Base-by-base conservation (phyloP, 805 yeast species). In the Candida suzukii region DNA sequence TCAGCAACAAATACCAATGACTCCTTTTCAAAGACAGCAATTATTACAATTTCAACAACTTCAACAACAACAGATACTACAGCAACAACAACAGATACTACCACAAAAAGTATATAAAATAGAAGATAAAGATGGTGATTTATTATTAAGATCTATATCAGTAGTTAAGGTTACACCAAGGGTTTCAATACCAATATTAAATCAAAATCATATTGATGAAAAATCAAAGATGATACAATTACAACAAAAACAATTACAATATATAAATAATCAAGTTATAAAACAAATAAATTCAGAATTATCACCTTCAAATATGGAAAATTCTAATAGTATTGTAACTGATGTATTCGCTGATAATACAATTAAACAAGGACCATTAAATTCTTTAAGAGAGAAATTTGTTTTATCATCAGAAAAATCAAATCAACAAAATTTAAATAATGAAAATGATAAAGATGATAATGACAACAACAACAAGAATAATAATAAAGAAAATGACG, bases 31-130 rank as follows among this genome's bases (percentile, higher is more conserved):
- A n/a, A n/a, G n/a, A n/a, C 29, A 26, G 29, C 29, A 26, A 8
- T 26, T 26, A 12, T n/a, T 11, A 26, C 8, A 26, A 5, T 13
- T 26, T 26, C 29, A 17, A 13, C 40, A 1, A 41, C 11, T 24
- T 7, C 26, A 24, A 5, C 29, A 26, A 13, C 29, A 26, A 13
- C 29, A 26, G 13, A 4, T 26, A 13, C 4, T 26, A n/a, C 29
- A 26, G 13, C 13, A 4, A 26, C 29, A 26, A 4, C 11, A 4
- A 8, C 34, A 45, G 22, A 41, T 49, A 4, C 48, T 53, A 1
- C 56, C 55, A 3, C 35, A 41, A 17, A 44, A 45, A 42, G 38
- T 38, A 17, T 46, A 42, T 28, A 36, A 35, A 14, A 46, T 43
- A 18, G 27, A 37, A 28, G 17, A 38, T 33, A 32, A 36, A 18